A percentile compares a stretch with the other conserved stretches of the same genome.
Evolutionary conservation across 2,329 filamentous ascomycete genomes (phyloP).

Genomic region (Harringtonia aguacate): DNA sequence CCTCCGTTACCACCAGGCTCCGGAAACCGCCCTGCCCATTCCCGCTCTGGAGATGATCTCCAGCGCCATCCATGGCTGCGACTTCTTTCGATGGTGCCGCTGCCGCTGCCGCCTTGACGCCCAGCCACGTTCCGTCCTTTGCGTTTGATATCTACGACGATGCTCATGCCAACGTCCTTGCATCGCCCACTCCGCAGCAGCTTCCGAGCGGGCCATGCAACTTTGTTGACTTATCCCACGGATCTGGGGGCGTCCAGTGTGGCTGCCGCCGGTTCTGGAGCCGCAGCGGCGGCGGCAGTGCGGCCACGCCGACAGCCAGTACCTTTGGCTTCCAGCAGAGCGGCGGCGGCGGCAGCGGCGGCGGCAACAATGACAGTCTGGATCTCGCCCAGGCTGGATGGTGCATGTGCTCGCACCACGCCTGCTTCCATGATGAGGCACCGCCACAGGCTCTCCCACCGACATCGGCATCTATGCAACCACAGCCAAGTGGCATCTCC

Average conservation of each 20-base stretch:
- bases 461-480: background rate
- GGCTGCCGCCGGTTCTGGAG: conserved; percentile 53
- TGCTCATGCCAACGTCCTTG: conserved; percentile 13
- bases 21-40: background rate
- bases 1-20: too few species aligned
- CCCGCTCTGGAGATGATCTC: conserved; percentile 9
- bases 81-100: conserved; percentile 35
- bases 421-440: conserved; percentile 47
- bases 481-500: conserved; percentile 3
- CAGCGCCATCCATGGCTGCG: conserved; percentile 38
- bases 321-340: conserved; percentile 8
- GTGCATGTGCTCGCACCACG: conserved; percentile 55
- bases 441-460: conserved; percentile 11
- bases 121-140: conserved; percentile 25
- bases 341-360: too few species aligned
- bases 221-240: conserved; percentile 42
- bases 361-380: conserved; percentile 19
- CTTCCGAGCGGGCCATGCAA: conserved; percentile 47
- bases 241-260: conserved; percentile 41
- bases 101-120: conserved; percentile 16
- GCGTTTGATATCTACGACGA: conserved; percentile 46
- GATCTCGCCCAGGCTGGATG: conserved; percentile 28
- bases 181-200: conserved; percentile 13
- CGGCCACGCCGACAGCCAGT: background rate
- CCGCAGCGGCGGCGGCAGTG: conserved; percentile 21